Percentiles rank a stretch among this genome's conserved stretches.
Evolutionary conservation across 2,329 filamentous ascomycete species (phyloP).

Genomic region (Fusarium vanettenii): DNA sequence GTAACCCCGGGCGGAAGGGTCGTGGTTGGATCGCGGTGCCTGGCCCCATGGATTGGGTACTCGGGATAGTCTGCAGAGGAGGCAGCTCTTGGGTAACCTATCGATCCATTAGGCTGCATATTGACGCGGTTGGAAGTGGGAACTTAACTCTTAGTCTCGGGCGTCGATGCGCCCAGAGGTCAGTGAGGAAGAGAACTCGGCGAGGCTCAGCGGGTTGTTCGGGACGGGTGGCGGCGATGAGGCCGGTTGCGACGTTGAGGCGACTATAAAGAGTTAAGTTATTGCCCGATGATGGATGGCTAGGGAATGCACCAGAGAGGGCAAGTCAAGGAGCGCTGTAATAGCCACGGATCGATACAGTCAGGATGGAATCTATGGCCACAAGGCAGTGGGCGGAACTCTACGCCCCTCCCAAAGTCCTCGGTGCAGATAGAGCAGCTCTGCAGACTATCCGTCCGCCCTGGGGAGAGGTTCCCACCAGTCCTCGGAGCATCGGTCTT

Average conservation of each 20-base stretch:
- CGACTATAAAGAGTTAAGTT: neutral
- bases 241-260: neutral
- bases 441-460: neutral
- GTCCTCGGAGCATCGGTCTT: neutral
- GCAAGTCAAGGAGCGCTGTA: neutral
- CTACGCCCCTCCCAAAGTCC: neutral
- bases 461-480: neutral
- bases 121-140: neutral
- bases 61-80: neutral
- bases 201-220: neutral
- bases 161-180: neutral
- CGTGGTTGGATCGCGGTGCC: neutral
- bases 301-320: neutral
- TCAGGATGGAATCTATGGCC: neutral
- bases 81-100: neutral
- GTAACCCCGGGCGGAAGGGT: neutral
- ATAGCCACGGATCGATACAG: neutral
- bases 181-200: neutral
- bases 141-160: neutral
- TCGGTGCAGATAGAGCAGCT: neutral
- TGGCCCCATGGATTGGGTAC: neutral
- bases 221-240: neutral
- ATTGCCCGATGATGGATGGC: no score
- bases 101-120: neutral
- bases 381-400: neutral